These are phyloP conservation scores for Diaporthe caulivora DNA, from an alignment of 2,329 filamentous ascomycete species.

Conservation along the genomic window DNA sequence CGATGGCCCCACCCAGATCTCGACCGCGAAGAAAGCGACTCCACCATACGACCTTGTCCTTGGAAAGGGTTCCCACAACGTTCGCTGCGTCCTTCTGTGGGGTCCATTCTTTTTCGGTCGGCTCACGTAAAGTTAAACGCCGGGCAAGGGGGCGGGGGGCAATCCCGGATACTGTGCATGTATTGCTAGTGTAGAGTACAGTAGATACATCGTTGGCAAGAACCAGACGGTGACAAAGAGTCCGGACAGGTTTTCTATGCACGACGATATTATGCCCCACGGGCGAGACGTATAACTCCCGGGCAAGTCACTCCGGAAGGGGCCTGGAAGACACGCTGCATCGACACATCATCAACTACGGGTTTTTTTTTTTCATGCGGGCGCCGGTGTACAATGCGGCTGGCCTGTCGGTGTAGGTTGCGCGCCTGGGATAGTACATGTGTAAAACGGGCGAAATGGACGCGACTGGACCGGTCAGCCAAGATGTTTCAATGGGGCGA, in stretches of 20 bases:
- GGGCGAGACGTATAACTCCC: neutral
- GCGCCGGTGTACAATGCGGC: neutral
- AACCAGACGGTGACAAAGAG: no score
- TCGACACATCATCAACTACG: neutral
- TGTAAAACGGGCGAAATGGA: neutral
- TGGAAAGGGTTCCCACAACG: neutral
- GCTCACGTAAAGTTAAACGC: neutral
- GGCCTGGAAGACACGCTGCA: neutral
- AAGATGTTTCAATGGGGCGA: neutral
- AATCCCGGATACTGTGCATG: neutral
- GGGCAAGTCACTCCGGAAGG: neutral
- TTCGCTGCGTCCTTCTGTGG: conserved; percentile 9
- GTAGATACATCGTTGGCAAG: neutral
- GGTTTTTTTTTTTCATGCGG: neutral
- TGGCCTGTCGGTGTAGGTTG: neutral
- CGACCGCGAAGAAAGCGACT: neutral
- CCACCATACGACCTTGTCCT: neutral
- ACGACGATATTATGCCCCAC: neutral
- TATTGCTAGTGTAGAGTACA: no score
- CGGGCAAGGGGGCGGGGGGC: neutral
- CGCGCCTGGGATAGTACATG: neutral
- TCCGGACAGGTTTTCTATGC: no score
- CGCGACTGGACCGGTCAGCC: conserved; percentile 5
- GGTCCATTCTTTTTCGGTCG: neutral
- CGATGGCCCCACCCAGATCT: conserved; percentile 24